A percentile compares a stretch with the other conserved stretches of the same genome.
phyloP scores from a whole-genome alignment of 768 basidiomycete species.

The Boletus pseudo-olivaceus region DNA sequence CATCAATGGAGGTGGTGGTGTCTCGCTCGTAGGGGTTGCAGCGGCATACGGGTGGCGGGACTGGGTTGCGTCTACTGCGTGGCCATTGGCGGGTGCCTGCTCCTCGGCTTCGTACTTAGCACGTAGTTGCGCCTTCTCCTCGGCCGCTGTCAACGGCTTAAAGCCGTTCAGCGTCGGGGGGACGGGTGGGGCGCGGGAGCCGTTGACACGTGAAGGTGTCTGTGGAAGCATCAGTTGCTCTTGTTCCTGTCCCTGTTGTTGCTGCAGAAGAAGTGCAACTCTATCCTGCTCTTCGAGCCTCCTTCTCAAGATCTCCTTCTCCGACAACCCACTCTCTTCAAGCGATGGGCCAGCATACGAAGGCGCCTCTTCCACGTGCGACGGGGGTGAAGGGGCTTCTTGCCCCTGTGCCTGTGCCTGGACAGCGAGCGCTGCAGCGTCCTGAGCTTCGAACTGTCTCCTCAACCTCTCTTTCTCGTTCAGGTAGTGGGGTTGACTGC shows the following conservation, averaged over 20 bases:
- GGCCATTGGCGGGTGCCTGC: slow-evolving; percentile 25
- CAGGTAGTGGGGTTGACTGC: slow-evolving; percentile 36
- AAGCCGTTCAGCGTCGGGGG: slow-evolving; percentile 24
- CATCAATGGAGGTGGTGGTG: slow-evolving; percentile 64
- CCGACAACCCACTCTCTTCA: slow-evolving; percentile 33
- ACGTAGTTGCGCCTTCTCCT: slow-evolving; percentile 71
- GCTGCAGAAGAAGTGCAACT: slow-evolving; percentile 28
- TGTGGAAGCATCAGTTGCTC: slow-evolving; percentile 12
- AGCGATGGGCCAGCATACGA: slow-evolving; percentile 21
- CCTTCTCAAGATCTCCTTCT: slow-evolving; percentile 57
- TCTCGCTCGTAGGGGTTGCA: slow-evolving; percentile 8
- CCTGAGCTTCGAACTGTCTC: slow-evolving; percentile 61
- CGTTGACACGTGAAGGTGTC: slow-evolving; percentile 27
- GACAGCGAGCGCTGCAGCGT: slow-evolving; percentile 47
- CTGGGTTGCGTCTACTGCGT: neutral
- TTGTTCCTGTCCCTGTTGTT: slow-evolving; percentile 13
- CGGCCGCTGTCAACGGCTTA: slow-evolving; percentile 58
- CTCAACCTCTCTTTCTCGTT: slow-evolving; percentile 71
- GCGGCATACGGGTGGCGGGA: slow-evolving; percentile 17
- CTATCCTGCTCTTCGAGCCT: slow-evolving; percentile 57
- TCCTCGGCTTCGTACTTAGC: slow-evolving; percentile 65
- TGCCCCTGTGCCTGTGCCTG: slow-evolving; percentile 15
- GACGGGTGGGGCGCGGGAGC: slow-evolving; percentile 29
- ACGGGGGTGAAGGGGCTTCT: slow-evolving; percentile 15
- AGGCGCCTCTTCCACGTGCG: slow-evolving; percentile 19